Base-by-base conservation (phyloP, 2,329 filamentous ascomycete species). In the Mycosphaerelloides madeirae region DNA sequence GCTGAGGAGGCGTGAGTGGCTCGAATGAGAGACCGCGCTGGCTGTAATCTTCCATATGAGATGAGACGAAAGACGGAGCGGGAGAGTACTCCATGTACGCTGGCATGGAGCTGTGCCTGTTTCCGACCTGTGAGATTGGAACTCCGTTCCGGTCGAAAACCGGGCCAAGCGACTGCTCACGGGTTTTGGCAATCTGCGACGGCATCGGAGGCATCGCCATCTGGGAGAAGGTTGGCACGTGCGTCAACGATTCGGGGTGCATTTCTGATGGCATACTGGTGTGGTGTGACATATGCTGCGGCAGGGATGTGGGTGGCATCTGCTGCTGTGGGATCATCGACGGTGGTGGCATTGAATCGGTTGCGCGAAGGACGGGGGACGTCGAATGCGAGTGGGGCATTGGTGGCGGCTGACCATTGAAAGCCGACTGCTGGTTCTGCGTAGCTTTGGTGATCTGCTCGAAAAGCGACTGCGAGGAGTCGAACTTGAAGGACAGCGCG, bases 391-490 rank as follows among this genome's bases (percentile, higher is more conserved):
- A 85, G 63, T 85, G 86, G 41, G 70, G 73, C 54, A 63, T 50
- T 13, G 61, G 61, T n/a, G 46, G 49, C 14, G 60, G 53, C 35
- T 59, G 56, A 3, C 48, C 50, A 29, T 57, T 60, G 77, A 96
- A 97, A 1, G 91, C 95, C 3, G 93, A 97, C 6, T 91, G 94
- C 73, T 95, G 97, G 68, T 90, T 91, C 78, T 97, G 93, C 71
- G 98, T 93, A 37, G 91, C 90, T 76, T 97, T 98, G 61, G 93
- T 98, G 73, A 98, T 83, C 76, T 98, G 93, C 77, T 98, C 93
- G 67, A 95, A 98, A 49, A 98, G 84, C 57, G 93, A 97, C 72
- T 98, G 93, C 28, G 93, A 97, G 18, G 93, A 96, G 73, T 98
- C 93, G 72, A 96, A 98, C 71, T 98, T 89, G 74, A 98, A 98